Conservation (phyloP, 1,284 basidiomycete genomes). For the Sporisorium reilianum region DNA sequence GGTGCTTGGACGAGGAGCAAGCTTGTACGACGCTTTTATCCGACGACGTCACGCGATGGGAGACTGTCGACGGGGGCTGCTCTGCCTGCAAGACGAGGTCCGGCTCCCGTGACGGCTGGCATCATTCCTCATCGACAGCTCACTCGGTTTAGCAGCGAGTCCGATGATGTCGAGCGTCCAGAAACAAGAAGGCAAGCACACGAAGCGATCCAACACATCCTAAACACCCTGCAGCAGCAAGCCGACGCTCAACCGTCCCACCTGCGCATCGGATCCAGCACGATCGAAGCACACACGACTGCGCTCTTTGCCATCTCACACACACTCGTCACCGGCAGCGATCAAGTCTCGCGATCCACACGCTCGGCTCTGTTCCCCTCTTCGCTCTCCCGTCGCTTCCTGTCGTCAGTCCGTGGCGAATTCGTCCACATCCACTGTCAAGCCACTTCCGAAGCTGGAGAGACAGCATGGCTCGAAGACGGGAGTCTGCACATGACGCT, state of each 20-base stretch:
- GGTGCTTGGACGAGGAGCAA: slow-evolving; percentile 19
- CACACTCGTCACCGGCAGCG: slow-evolving; percentile 32
- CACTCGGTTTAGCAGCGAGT: slow-evolving; percentile 16
- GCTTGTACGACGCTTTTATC: slow-evolving; percentile 19
- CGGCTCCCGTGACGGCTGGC: slow-evolving; percentile 20
- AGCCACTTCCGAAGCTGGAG: not conserved
- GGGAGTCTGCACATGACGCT: slow-evolving; percentile 51
- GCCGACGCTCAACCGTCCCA: slow-evolving; percentile 34
- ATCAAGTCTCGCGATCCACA: slow-evolving; percentile 33
- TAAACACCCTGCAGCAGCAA: slow-evolving; percentile 2
- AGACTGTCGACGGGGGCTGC: slow-evolving; percentile 17
- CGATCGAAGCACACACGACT: slow-evolving; percentile 25
- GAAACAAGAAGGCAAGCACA: slow-evolving; percentile 9
- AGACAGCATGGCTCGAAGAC: slow-evolving; percentile 16
- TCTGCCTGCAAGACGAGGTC: slow-evolving; percentile 20
- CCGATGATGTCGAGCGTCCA: not conserved
- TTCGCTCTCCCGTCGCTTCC: slow-evolving; percentile 24
- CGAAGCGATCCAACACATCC: slow-evolving; percentile 12
- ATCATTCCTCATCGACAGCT: slow-evolving; percentile 47
- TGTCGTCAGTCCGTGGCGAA: slow-evolving; percentile 41
- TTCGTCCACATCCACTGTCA: slow-evolving; percentile 48
- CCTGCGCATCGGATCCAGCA: slow-evolving; percentile 19
- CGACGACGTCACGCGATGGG: not conserved
- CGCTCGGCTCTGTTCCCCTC: slow-evolving; percentile 34
- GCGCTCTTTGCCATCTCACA: slow-evolving; percentile 43